Evolutionary conservation across 805 yeast species (phyloP).

Genomic region (Metschnikowia santaceciliae): DNA sequence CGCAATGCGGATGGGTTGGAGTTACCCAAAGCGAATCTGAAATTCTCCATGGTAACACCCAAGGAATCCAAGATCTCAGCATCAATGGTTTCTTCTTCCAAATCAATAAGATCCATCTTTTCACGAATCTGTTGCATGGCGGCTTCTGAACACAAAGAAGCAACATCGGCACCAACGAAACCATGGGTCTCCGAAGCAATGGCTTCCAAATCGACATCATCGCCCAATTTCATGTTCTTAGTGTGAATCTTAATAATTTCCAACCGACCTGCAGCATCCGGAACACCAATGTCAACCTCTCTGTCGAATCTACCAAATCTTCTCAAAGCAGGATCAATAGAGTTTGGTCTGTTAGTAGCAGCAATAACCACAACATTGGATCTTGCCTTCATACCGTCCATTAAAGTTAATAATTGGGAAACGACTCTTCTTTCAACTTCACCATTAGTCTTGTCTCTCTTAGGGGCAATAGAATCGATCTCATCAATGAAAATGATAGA

Average conservation of each 20-base stretch:
- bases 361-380: constrained; percentile 97
- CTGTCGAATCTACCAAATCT: constrained; percentile 84
- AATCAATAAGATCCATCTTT: constrained; percentile 96
- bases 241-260: constrained; percentile 97
- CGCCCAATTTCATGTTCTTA: constrained; percentile 95
- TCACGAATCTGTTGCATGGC: constrained; percentile 99
- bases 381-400: constrained; percentile 99
- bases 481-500: constrained; percentile 97
- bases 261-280: constrained; percentile 97
- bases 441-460: constrained; percentile 99
- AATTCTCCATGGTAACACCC: constrained; percentile 99
- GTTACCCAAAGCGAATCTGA: constrained; percentile 94
- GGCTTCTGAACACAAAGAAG: constrained; percentile 98
- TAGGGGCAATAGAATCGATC: constrained; percentile 98
- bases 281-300: constrained; percentile 86
- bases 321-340: constrained; percentile 81
- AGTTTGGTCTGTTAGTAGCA: constrained; percentile 87
- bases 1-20: constrained; percentile 98
- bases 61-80: constrained; percentile 94
- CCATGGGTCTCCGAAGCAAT: constrained; percentile 98
- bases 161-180: constrained; percentile 98
- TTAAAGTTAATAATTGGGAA: constrained; percentile 91
- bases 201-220: constrained; percentile 91
- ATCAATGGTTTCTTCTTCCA: constrained; percentile 94
- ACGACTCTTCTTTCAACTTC: constrained; percentile 99